Conservation (phyloP, 2,329 filamentous ascomycete genomes). For the Gaeumannomyces sp. region DNA sequence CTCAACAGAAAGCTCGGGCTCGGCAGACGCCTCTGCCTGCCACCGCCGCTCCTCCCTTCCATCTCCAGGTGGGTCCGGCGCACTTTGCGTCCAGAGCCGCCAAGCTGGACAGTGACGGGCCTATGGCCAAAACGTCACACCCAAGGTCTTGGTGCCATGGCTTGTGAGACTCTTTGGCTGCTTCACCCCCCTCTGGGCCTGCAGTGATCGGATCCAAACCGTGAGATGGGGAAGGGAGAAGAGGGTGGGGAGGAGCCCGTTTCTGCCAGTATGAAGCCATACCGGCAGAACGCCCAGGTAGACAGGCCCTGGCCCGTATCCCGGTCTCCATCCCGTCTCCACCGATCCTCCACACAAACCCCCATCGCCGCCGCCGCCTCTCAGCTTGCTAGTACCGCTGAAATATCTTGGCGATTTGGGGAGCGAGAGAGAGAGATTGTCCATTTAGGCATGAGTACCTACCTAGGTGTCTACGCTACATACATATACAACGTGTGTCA, state of each 20-base stretch:
- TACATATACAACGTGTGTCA: neutral
- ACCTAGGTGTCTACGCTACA: neutral
- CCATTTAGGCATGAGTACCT: neutral
- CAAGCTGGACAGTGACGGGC: neutral
- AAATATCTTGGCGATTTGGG: neutral
- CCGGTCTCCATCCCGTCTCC: neutral
- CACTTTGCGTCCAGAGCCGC: neutral
- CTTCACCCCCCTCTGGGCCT: neutral
- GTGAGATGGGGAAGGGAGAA: neutral
- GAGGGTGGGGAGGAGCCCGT: neutral
- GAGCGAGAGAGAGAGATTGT: neutral
- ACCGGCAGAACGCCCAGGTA: neutral
- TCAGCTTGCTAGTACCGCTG: neutral
- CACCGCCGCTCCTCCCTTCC: neutral
- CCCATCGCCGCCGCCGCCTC: neutral
- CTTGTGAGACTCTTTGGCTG: neutral
- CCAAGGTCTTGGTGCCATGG: neutral
- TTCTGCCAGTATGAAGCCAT: neutral
- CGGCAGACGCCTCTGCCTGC: neutral
- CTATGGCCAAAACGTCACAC: neutral
- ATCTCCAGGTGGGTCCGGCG: neutral
- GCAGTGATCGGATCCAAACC: neutral
- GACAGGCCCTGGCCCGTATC: neutral
- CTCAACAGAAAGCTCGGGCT: neutral
- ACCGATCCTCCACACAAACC: neutral